Base-by-base conservation (phyloP, 202 grass and related monocot species). In the Brachypodium distachyon region DNA sequence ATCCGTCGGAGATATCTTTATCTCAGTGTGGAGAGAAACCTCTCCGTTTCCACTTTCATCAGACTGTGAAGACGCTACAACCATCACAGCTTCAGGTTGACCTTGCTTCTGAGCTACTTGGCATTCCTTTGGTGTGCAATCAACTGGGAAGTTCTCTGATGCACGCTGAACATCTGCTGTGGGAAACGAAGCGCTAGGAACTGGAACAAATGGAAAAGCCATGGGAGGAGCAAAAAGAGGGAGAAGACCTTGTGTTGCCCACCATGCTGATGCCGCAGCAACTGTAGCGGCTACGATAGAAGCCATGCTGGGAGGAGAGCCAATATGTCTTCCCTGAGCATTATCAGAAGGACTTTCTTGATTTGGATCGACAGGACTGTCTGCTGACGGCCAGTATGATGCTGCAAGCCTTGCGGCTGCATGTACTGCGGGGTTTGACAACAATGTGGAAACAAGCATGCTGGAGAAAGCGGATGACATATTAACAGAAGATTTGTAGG, bases 251-350 rank as follows among this genome's bases (percentile, higher is more conserved):
- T 99, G 96, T 62, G 92, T 85, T 66, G 87, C 85, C 96, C 96
- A 99, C 96, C 96, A 99, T 67, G 96, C 87, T 26, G 96, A 86
- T 51, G 96, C 96, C 61, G 96, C 96, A 49, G 85, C 89, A 51
- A 99, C 78, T 67, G 96, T 99, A 74, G 87, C 89, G 83, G 89
- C 77, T 59, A 83, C 92, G 40, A 93, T 67, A 57, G 92, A 83
- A 66, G 96, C 77, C 80, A 89, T 74, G 74, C 67, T 96, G 42
- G 89, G 85, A 87, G 80, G 70, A 64, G 82, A 82, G 3, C 76
- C 84, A 33, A 75, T 78, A 59, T 88, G 73, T 60, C 82, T 86
- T 61, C 48, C 85, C 61, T 67, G 85, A 79, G 40, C 38, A 77
- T 68, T 62, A 31, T 85, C 83, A 72, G 80, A 46, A 64, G 61